Conservation (phyloP, 2,329 filamentous ascomycete genomes). For the Clathrospora elynae region DNA sequence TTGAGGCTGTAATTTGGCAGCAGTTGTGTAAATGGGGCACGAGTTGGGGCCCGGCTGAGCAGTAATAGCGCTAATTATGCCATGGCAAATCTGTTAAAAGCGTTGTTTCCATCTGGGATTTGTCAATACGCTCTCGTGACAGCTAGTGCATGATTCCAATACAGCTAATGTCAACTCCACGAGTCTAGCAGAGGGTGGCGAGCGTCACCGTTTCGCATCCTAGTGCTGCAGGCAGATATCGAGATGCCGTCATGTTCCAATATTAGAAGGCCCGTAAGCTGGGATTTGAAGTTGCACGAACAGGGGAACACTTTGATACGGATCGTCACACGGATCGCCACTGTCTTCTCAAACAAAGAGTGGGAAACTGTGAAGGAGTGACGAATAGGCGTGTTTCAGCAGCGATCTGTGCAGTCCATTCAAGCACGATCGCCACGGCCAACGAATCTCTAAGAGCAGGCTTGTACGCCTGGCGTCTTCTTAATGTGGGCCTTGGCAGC, state of each 20-base stretch:
- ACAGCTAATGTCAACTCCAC: no score
- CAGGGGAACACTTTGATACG: background rate
- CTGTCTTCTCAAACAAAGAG: background rate
- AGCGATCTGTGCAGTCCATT: constrained; percentile 5
- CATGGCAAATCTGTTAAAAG: no score
- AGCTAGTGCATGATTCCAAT: no score
- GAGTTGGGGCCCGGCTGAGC: no score
- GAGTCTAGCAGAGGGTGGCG: no score
- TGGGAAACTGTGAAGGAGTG: constrained; percentile 5
- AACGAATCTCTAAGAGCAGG: constrained; percentile 6
- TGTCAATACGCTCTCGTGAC: no score
- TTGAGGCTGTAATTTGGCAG: no score
- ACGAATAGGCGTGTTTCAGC: constrained; percentile 19
- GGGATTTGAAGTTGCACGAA: background rate
- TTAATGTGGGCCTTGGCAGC: constrained; percentile 11
- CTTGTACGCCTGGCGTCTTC: constrained; percentile 6
- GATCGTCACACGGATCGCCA: constrained; percentile 15
- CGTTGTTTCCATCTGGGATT: no score
- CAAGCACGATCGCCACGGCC: constrained; percentile 20
- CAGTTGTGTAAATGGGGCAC: no score
- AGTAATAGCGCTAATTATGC: no score
- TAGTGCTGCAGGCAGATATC: background rate
- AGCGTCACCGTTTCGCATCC: no score
- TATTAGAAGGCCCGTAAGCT: background rate
- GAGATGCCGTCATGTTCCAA: constrained; percentile 2